A percentile compares a stretch with the other conserved stretches of the same genome.
Conservation (phyloP, 2,329 filamentous ascomycete species). For the Aspergillus ustus region DNA sequence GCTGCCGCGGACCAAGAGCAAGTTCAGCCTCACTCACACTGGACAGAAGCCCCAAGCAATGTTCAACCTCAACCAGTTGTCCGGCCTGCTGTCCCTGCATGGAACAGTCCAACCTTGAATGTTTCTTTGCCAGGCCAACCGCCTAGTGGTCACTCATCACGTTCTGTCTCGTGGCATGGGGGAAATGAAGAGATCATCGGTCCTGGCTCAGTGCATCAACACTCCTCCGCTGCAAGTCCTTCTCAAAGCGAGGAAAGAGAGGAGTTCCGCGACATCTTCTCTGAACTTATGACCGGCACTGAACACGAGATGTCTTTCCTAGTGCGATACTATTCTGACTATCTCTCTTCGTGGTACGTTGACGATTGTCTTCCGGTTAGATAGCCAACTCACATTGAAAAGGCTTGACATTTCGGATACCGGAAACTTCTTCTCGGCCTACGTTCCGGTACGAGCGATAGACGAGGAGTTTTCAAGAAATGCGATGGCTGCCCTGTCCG, state of each 20-base stretch:
- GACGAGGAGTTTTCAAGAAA: slow-evolving; percentile 40
- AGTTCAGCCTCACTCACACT: not conserved
- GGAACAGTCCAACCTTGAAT: not conserved
- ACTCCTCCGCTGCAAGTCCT: slow-evolving; percentile 15
- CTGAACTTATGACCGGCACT: slow-evolving; percentile 43
- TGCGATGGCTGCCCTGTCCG: slow-evolving; percentile 44
- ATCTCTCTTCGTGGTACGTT: slow-evolving; percentile 41
- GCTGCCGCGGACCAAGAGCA: not conserved
- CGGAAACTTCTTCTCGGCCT: slow-evolving; percentile 44
- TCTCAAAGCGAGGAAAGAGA: slow-evolving; percentile 34
- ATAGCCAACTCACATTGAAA: not conserved
- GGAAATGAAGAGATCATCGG: not conserved
- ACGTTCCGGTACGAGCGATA: slow-evolving; percentile 43
- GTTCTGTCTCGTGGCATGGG: not conserved
- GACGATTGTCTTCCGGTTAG: too few relatives aligned
- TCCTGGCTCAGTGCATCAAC: slow-evolving; percentile 1
- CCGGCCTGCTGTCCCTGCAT: not conserved
- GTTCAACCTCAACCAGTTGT: not conserved
- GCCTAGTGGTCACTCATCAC: not conserved
- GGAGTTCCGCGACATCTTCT: slow-evolving; percentile 41
- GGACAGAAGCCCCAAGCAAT: not conserved
- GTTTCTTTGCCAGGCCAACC: not conserved
- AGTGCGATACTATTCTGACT: slow-evolving; percentile 42
- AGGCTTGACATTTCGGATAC: slow-evolving; percentile 48
- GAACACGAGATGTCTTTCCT: slow-evolving; percentile 46